Evolutionary conservation across 2,329 filamentous ascomycete species (phyloP), one percentile per base, ranked within the genome.

Genomic region (Diaporthe ilicicola): DNA sequence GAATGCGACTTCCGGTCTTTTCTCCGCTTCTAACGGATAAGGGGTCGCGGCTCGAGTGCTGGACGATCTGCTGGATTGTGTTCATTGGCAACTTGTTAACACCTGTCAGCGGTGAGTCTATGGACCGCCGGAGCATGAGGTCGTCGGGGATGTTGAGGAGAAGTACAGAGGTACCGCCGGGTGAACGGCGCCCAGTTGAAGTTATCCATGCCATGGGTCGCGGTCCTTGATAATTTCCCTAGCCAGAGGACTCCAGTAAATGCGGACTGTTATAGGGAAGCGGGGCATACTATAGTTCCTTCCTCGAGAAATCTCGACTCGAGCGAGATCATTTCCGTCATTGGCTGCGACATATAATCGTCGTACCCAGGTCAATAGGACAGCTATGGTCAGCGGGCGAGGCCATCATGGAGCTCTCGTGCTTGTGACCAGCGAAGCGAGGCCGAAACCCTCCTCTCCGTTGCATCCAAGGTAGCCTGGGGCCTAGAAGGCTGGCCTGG

Each of bases 151-250:
- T 34, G 37, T 46, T 37, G 59, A 48, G 59, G 42, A 62, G 59
- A 50, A 62, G 48, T 62, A 62, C 59, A 27, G 12, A 48, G 59
- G 59, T 62, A 48, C 59, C 29, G 42, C 27, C 55, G 59, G 19
- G 42, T 48, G 34, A 42, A 22, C 50, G 53, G 64, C 51, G n/a
- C 46, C 27, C 27, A 55, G 27, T 22, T 46, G 50, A 27, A 67
- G 12, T 19, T 54, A 19, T n/a, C 39, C 27, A 22, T 67, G 51
- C n/a, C n/a, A n/a, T n/a, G 37, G 27, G 13, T 13, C 4, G 42
- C n/a, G 64, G 50, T 55, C 37, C 37, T 46, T 53, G 51, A 55
- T 55, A 46, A 55, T 44, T 46, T 56, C 37, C 53, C 37, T 34
- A 32, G 50, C 19, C 10, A 19, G 50, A 34, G 19, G 64, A 55